Percentiles rank a stretch among this genome's conserved stretches.
Evolutionary conservation across 805 yeast genomes (phyloP).

Genomic region (Torulaspora delbrueckii): DNA sequence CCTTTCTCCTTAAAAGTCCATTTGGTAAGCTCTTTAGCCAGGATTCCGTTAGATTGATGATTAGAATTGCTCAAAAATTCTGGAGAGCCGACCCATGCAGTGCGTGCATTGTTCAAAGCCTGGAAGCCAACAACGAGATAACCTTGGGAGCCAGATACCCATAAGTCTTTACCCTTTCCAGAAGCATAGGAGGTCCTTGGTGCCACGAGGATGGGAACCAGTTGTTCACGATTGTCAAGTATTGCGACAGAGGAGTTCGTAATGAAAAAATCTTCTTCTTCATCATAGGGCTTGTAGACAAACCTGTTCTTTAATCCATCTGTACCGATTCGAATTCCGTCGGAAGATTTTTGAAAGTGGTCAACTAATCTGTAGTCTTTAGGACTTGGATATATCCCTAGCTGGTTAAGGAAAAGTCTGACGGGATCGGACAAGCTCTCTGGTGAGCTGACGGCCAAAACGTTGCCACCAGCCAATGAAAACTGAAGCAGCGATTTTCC

Average conservation of each 20-base stretch:
- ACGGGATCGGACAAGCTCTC: conserved; percentile 53
- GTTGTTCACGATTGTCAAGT: conserved; percentile 59
- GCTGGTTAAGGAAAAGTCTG: conserved; percentile 63
- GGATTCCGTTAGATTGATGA: conserved; percentile 33
- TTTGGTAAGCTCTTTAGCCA: conserved; percentile 44
- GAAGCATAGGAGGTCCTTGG: conserved; percentile 59
- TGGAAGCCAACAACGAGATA: conserved; percentile 74
- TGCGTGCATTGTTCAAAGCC: conserved; percentile 71
- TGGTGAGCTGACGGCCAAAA: conserved; percentile 57
- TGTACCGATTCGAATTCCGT: conserved; percentile 12
- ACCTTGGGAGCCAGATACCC: conserved; percentile 82
- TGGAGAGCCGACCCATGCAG: conserved; percentile 73
- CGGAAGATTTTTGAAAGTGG: conserved; percentile 45
- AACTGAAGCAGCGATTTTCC: conserved; percentile 53
- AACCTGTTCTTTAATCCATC: conserved; percentile 12
- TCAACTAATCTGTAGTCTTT: conserved; percentile 61
- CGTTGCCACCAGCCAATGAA: conserved; percentile 64
- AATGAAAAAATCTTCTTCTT: conserved; percentile 27
- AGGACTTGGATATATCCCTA: conserved; percentile 83
- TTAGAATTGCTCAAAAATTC: conserved; percentile 44
- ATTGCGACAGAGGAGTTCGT: conserved; percentile 60
- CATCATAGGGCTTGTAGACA: conserved; percentile 6
- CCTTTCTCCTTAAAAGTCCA: conserved; percentile 76
- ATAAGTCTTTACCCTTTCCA: conserved; percentile 46
- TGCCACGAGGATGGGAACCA: conserved; percentile 68